Base-by-base conservation (phyloP, 768 basidiomycete genomes). In the Lentinula boryana region DNA sequence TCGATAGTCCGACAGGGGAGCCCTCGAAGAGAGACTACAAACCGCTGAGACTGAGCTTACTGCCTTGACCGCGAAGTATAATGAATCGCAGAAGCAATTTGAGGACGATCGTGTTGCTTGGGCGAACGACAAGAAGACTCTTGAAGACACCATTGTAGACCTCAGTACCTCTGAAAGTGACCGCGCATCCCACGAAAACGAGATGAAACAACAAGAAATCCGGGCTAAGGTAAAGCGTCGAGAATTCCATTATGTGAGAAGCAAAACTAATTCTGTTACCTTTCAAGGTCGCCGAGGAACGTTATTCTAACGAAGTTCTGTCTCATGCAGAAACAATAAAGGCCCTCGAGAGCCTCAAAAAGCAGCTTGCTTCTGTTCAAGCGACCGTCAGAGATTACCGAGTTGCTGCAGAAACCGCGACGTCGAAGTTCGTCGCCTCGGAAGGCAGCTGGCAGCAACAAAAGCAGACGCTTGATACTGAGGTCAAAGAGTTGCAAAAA, bases 291-390 rank as follows among this genome's bases (percentile, higher is more conserved):
- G 91, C 91, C 5, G 91, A 95, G 68, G 88, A 90, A 56, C 83
- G 87, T 58, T 94, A 94, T 65, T 81, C 86, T 4, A 80, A 85
- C 55, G 93, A 93, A 68, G 82, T 95, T n/a, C 75, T 95, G 35
- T 78, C 89, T 0, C 93, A 95, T 69, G 93, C 93, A 0, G 92
- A 93, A 21, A 81, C 89, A 0, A 88, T 95, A 78, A 92, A 92
- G 73, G 63, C 76, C 12, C 80, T 91, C 10, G 84, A 87, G 10
- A 74, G 67, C 9, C 74, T 93, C 63, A 89, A 86, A 69, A 78
- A 84, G 54, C 84, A 91, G 44, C 75, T 95, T 3, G 68, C 77
- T 15, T 68, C 71, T 12, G 73, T 80, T 3, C 85, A 88, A 65
- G 68, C 75, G 1, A 68, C 80, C 8, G 80, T 83, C 8, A 79